phyloP scores from a whole-genome alignment of 257 asterid genomes.

The Gentiana straminea region DNA sequence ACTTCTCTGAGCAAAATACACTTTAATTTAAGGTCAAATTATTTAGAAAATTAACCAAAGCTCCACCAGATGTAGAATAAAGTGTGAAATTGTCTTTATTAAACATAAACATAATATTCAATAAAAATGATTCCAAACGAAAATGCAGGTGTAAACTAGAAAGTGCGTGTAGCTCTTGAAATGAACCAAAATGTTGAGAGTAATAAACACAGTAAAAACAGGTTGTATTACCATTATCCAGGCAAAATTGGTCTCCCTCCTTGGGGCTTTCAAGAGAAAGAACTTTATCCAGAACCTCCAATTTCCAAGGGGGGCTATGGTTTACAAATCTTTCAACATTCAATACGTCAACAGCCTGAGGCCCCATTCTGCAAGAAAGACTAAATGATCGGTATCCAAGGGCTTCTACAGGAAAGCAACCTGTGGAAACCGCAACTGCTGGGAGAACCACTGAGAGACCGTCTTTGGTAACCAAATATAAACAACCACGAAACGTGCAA shows the following conservation, averaged over 20 bases:
- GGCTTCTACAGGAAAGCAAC: conserved; percentile 66
- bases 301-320: conserved; percentile 69
- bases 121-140: too few relatives aligned
- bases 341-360: conserved; percentile 29
- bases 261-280: conserved; percentile 71
- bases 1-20: too few relatives aligned
- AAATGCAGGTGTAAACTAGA: too few relatives aligned
- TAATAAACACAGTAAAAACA: background rate
- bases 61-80: too few relatives aligned
- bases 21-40: too few relatives aligned
- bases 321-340: conserved; percentile 31
- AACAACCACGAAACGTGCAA: conserved; percentile 61
- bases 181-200: too few relatives aligned
- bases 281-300: conserved; percentile 84
- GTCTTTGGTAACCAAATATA: conserved; percentile 63
- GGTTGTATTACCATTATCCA: conserved; percentile 57
- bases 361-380: conserved; percentile 18
- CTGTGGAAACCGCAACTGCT: conserved; percentile 48
- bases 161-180: too few relatives aligned
- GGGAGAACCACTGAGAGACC: conserved; percentile 93
- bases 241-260: conserved; percentile 76
- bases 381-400: conserved; percentile 50
- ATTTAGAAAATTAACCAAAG: too few relatives aligned
- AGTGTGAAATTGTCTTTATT: too few relatives aligned
- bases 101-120: too few relatives aligned